A percentile compares a stretch with the other conserved stretches of the same genome.
phyloP scores from a whole-genome alignment of 2,329 filamentous ascomycete genomes.

The Trichophaea hybrida region DNA sequence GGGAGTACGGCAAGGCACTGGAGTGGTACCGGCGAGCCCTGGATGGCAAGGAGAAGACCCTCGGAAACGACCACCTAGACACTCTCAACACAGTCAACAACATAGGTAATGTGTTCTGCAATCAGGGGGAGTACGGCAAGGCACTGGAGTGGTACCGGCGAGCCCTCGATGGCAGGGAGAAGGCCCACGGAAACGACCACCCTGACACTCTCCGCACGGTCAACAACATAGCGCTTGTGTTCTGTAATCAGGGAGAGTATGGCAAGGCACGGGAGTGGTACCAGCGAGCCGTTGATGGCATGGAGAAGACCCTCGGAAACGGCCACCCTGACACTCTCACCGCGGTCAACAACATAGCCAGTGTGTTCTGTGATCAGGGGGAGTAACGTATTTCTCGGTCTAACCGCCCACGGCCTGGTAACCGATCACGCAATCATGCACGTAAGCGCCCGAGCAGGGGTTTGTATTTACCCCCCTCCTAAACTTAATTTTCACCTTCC shows the following conservation, averaged over 20 bases:
- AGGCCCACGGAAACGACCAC: constrained; percentile 1
- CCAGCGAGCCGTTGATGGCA: neutral
- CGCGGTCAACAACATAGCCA: constrained; percentile 13
- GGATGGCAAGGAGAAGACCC: neutral
- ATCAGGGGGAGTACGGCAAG: constrained; percentile 1
- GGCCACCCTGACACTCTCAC: constrained; percentile 12
- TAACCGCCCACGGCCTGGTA: too few relatives aligned
- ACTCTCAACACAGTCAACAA: constrained; percentile 2
- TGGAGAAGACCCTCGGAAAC: neutral
- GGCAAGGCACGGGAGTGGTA: constrained; percentile 3
- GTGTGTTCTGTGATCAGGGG: constrained; percentile 3
- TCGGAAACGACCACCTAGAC: constrained; percentile 2
- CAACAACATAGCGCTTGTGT: constrained; percentile 12
- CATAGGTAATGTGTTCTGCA: constrained; percentile 3
- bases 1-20: constrained; percentile 3
- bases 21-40: constrained; percentile 8
- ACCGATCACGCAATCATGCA: too few relatives aligned
- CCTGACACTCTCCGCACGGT: constrained; percentile 4
- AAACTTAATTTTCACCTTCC: too few relatives aligned
- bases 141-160: constrained; percentile 10
- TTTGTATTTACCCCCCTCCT: too few relatives aligned
- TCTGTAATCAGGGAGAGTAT: neutral
- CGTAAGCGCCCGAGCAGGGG: too few relatives aligned
- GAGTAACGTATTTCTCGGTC: constrained; percentile 1
- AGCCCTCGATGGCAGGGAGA: neutral